These are phyloP conservation scores for Cylindrodendrum hubeiense DNA, from an alignment of 2,329 filamentous ascomycete genomes.

Conservation along the genomic window DNA sequence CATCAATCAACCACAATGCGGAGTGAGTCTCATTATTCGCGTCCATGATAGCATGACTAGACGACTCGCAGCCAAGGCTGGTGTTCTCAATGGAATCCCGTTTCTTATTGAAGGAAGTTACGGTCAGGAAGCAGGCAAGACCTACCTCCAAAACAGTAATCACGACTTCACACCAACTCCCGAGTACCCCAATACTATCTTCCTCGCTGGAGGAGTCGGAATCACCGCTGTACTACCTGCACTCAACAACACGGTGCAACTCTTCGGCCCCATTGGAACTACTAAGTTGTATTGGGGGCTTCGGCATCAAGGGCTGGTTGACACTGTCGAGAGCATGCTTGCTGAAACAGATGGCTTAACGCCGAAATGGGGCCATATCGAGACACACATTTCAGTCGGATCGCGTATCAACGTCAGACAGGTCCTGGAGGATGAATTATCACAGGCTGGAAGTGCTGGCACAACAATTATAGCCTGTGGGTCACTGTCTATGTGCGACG, in stretches of 20 bases:
- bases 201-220: not conserved
- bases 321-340: not conserved
- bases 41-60: not conserved
- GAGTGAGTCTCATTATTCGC: not conserved
- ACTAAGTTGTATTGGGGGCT: not conserved
- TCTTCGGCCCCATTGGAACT: not conserved
- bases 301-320: not conserved
- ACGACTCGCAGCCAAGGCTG: not conserved
- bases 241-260: not conserved
- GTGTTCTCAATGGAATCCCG: not conserved
- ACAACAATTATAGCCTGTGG: conserved; percentile 47
- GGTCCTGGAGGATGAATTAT: conserved; percentile 42
- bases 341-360: not conserved
- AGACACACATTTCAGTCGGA: conserved; percentile 43
- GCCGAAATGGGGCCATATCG: not conserved
- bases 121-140: not conserved
- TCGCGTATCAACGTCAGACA: conserved; percentile 43
- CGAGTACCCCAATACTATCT: not conserved
- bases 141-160: not conserved
- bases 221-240: not conserved
- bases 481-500: conserved; percentile 46
- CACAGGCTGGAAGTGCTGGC: conserved; percentile 29
- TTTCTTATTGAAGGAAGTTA: not conserved
- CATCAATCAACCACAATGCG: not conserved
- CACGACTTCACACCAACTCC: not conserved